Base-by-base conservation (phyloP, 331 rosid species). In the Erythrophleum ivorense region DNA sequence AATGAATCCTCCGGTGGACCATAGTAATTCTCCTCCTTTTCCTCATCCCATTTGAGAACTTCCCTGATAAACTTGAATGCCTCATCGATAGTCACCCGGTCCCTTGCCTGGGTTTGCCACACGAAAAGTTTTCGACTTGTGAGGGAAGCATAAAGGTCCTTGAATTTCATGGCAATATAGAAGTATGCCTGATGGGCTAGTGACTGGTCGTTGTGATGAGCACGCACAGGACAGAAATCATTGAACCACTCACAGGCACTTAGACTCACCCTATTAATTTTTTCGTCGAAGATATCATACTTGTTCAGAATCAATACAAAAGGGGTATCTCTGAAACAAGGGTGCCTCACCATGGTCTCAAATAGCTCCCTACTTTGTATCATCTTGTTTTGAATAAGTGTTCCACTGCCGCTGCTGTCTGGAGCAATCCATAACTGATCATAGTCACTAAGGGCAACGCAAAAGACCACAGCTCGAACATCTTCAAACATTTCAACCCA, bases 401-500 rank as follows among this genome's bases (percentile, higher is more conserved):
- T 81, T 67, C 97, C 97, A 4, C 94, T 93, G 78, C 96, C 96
- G 7, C 77, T 85, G 33, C 86, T 78, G 54, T 93, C 93, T 3
- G 93, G 86, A 43, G 88, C 80, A 58, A 89, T 80, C 68, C 81
- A 91, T 77, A 93, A 63, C 80, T 93, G 99, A 83, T 93, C 97
- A 9, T 86, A 95, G 85, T 95, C 97, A 7, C 97, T 95, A 52
- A 95, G 94, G 53, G 97, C 83, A 14, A 89, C 85, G 0, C 97
- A 95, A 24, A 92, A 93, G 55, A 95, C 92, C 18, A 95, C 92
- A 4, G 90, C 98, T 6, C 97, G 88, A 11, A 95, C 99, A 41
- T 95, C 99, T 88, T 93, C 98, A 38, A 95, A 95, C 99, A 95
- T 95, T 85, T 93, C 99, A 70, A 93, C 98, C 99, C 99, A 93